A percentile compares a stretch with the other conserved stretches of the same genome.
phyloP scores from a whole-genome alignment of 1,284 basidiomycete genomes.

The Exobasidium rhododendri region DNA sequence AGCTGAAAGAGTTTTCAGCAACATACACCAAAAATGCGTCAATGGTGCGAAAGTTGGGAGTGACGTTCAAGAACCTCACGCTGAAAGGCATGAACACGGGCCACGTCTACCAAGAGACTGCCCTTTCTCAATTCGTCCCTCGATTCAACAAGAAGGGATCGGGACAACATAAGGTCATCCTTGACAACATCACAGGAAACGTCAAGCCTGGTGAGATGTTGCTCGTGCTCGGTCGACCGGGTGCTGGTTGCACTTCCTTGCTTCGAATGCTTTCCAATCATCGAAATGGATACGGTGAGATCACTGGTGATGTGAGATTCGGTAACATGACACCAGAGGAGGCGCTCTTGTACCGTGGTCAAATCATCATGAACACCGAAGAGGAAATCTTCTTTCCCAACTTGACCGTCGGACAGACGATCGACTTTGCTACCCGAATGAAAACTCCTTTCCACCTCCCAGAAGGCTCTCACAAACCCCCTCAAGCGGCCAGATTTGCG shows the following conservation, averaged over 20 bases:
- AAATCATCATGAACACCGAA: slow-evolving; percentile 73
- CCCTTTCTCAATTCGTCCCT: slow-evolving; percentile 19
- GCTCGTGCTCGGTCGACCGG: slow-evolving; percentile 47
- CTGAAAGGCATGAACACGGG: neutral
- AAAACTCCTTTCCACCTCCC: slow-evolving; percentile 27
- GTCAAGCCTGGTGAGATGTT: slow-evolving; percentile 51
- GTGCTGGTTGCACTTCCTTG: slow-evolving; percentile 36
- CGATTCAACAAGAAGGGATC: slow-evolving; percentile 27
- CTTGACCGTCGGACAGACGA: slow-evolving; percentile 62
- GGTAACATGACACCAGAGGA: slow-evolving; percentile 62
- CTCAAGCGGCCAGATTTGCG: slow-evolving; percentile 54
- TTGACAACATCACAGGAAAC: slow-evolving; percentile 36
- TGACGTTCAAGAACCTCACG: slow-evolving; percentile 9
- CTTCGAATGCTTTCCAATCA: slow-evolving; percentile 68
- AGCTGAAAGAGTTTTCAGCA: neutral
- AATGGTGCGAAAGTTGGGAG: slow-evolving; percentile 14
- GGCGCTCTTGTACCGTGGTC: slow-evolving; percentile 63
- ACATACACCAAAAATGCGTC: neutral
- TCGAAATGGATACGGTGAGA: slow-evolving; percentile 62
- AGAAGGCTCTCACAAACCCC: slow-evolving; percentile 56
- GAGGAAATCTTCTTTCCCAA: slow-evolving; percentile 74
- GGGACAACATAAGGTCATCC: slow-evolving; percentile 34
- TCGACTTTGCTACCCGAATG: slow-evolving; percentile 37
- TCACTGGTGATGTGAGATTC: slow-evolving; percentile 67
- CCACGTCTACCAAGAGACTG: slow-evolving; percentile 22